Evolutionary conservation across 2,329 filamentous ascomycete species (phyloP).

Genomic region (Ascochyta lentis): DNA sequence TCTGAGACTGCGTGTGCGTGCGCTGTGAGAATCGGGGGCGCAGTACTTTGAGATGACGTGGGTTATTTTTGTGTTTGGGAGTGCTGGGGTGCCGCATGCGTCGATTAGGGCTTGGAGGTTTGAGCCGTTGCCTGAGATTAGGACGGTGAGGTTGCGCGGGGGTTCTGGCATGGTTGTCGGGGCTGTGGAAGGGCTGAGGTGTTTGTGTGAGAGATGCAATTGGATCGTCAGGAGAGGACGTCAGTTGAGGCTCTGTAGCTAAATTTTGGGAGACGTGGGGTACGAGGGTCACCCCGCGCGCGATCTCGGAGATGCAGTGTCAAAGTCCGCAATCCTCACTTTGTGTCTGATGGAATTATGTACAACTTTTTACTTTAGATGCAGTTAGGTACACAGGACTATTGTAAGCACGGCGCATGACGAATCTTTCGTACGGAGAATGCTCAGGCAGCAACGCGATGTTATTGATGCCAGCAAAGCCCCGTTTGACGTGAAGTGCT

Average conservation of each 20-base stretch:
- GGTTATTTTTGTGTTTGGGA: conserved; percentile 62
- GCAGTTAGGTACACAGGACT: too few species aligned
- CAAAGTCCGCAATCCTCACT: conserved; percentile 5
- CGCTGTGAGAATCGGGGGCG: neutral
- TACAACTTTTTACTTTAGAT: too few species aligned
- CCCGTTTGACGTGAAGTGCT: too few species aligned
- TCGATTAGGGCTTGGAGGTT: conserved; percentile 82
- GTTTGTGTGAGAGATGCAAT: neutral
- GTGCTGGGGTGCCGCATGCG: conserved; percentile 56
- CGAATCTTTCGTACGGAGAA: too few species aligned
- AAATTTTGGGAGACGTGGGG: conserved; percentile 35
- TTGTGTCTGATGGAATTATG: too few species aligned
- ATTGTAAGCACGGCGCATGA: too few species aligned
- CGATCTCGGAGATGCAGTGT: conserved; percentile 16
- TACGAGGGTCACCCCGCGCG: conserved; percentile 22
- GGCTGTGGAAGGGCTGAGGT: neutral
- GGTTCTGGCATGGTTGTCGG: conserved; percentile 26
- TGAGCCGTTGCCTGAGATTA: conserved; percentile 68
- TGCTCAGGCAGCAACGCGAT: too few species aligned
- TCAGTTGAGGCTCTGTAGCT: conserved; percentile 4
- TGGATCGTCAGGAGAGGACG: neutral
- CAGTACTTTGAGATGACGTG: conserved; percentile 65
- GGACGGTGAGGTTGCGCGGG: conserved; percentile 65
- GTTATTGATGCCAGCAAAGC: too few species aligned
- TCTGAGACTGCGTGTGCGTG: neutral